A percentile compares a stretch with the other conserved stretches of the same genome.
Conservation (phyloP, 1,284 basidiomycete species). For the Papiliotrema nemorosa region DNA sequence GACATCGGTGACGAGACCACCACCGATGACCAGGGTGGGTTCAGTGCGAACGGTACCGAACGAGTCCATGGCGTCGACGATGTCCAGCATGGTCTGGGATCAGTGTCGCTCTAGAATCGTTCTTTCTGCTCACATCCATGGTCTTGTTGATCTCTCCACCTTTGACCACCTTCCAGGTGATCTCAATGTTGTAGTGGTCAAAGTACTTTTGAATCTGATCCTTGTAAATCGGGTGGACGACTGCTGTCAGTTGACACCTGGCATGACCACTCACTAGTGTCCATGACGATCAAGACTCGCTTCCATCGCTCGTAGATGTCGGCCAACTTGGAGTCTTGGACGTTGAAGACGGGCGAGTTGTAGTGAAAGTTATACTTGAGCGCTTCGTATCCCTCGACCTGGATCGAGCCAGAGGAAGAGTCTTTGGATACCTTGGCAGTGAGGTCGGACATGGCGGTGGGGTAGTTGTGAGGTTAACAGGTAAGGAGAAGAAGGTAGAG, state of each 20-base stretch:
- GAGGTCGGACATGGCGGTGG: constrained; percentile 45
- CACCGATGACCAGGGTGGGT: constrained; percentile 51
- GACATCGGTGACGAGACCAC: constrained; percentile 50
- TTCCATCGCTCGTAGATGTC: constrained; percentile 51
- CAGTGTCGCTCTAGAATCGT: neutral
- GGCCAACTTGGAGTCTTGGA: constrained; percentile 47
- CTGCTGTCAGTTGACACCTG: constrained; percentile 10
- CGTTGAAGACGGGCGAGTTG: constrained; percentile 50
- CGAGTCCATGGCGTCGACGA: constrained; percentile 52
- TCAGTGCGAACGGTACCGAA: constrained; percentile 53
- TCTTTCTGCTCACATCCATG: constrained; percentile 39
- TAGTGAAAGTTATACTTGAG: constrained; percentile 50
- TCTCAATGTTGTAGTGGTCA: constrained; percentile 45
- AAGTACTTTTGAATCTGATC: constrained; percentile 44
- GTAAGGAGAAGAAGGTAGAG: neutral
- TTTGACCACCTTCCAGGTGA: constrained; percentile 51
- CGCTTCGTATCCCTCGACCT: constrained; percentile 40
- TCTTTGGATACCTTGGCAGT: constrained; percentile 45
- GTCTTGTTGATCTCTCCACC: constrained; percentile 53
- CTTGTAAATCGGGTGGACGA: constrained; percentile 36
- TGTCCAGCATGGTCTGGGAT: constrained; percentile 47
- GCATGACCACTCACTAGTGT: constrained; percentile 40
- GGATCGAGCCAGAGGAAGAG: constrained; percentile 22
- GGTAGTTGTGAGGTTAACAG: too few species aligned
- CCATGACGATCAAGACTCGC: constrained; percentile 50